Percentiles rank a stretch among this genome's conserved stretches.
Conservation (phyloP, 2,329 filamentous ascomycete genomes). For the Cordyceps fumosorosea region DNA sequence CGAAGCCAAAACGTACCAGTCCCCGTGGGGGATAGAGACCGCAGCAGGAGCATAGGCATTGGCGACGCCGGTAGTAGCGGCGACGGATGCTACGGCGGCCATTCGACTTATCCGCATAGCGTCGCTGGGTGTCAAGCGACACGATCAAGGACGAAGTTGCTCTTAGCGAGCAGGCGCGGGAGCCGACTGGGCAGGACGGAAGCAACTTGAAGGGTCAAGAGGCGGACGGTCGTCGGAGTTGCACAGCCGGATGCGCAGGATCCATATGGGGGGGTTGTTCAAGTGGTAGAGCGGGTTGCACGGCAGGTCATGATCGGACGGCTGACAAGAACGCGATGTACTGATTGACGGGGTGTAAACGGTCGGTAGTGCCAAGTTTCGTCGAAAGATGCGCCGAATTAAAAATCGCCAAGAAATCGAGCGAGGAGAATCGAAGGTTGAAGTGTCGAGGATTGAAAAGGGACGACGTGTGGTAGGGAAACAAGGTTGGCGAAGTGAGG, state of each 20-base stretch:
- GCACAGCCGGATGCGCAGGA: slow-evolving; percentile 5
- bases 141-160: neutral
- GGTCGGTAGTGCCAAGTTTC: neutral
- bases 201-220: neutral
- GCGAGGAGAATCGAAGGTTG: neutral
- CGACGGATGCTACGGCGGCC: slow-evolving; percentile 5
- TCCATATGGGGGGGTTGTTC: slow-evolving; percentile 8
- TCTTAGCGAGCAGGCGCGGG: neutral
- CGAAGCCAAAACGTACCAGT: slow-evolving; percentile 3
- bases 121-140: slow-evolving; percentile 6
- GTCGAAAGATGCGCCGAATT: neutral
- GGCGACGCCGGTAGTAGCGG: slow-evolving; percentile 3
- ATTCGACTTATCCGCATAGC: slow-evolving; percentile 11
- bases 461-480: neutral
- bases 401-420: neutral
- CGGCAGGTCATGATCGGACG: neutral
- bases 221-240: neutral
- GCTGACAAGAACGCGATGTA: neutral
- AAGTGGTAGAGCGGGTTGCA: neutral
- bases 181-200: neutral
- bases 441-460: neutral
- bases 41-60: slow-evolving; percentile 7
- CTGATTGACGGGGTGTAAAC: neutral
- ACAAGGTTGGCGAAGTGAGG: slow-evolving; percentile 4
- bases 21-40: slow-evolving; percentile 4